Evolutionary conservation across 768 basidiomycete genomes (phyloP).

Genomic region (Termitomyces sp.): DNA sequence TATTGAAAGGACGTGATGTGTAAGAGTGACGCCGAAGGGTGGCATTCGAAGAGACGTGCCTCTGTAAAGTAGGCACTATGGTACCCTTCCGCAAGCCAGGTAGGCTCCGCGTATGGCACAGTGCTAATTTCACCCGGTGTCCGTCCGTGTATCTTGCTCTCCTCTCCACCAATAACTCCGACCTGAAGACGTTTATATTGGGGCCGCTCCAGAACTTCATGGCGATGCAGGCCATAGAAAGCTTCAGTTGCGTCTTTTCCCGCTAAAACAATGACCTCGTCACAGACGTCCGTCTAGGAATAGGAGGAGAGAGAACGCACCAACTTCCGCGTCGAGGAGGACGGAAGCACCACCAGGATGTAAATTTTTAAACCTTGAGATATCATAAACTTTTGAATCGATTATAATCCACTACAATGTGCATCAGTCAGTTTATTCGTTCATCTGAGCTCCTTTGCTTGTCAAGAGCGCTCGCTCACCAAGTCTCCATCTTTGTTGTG

Average conservation of each 20-base stretch:
- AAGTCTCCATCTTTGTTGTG: constrained; percentile 79
- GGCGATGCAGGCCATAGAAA: constrained; percentile 74
- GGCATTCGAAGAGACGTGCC: constrained; percentile 27
- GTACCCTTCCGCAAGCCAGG: constrained; percentile 64
- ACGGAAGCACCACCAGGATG: constrained; percentile 61
- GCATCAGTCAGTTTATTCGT: background rate
- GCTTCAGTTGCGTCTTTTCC: constrained; percentile 76
- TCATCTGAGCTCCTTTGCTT: background rate
- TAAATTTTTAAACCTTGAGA: constrained; percentile 66
- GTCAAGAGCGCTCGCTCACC: constrained; percentile 30
- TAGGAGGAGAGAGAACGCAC: constrained; percentile 28
- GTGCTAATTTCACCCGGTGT: constrained; percentile 50
- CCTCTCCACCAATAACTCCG: constrained; percentile 57
- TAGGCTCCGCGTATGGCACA: constrained; percentile 79
- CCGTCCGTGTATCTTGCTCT: constrained; percentile 40
- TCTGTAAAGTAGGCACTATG: constrained; percentile 74
- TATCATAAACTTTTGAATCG: constrained; percentile 79
- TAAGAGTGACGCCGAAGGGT: background rate
- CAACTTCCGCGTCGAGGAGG: constrained; percentile 68
- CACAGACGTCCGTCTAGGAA: background rate
- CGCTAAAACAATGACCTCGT: constrained; percentile 30
- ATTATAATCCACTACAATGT: constrained; percentile 68
- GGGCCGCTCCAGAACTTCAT: constrained; percentile 63
- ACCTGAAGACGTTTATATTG: constrained; percentile 62
- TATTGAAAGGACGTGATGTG: constrained; percentile 15